Evolutionary conservation across 2,329 filamentous ascomycete genomes (phyloP).

Genomic region (Exophiala sp.): DNA sequence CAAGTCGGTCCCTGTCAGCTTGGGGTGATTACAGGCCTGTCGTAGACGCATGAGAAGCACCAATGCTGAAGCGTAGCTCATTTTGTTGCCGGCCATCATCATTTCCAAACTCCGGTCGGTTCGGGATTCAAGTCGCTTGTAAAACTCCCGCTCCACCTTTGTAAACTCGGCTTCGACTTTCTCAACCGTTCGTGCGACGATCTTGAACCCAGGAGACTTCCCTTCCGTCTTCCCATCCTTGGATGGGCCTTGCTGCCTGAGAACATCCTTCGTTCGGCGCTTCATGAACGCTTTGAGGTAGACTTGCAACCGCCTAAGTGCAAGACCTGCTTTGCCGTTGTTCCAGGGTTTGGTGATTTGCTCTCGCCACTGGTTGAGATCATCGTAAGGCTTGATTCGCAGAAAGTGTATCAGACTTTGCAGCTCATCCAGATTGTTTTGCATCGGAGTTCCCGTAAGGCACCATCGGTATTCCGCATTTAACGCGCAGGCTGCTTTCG

Average conservation of each 20-base stretch:
- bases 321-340: constrained; percentile 79
- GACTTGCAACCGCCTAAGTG: constrained; percentile 77
- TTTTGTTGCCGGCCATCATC: constrained; percentile 74
- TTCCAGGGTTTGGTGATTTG: constrained; percentile 87
- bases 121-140: constrained; percentile 72
- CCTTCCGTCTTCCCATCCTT: constrained; percentile 46
- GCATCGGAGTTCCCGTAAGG: constrained; percentile 91
- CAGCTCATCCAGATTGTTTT: constrained; percentile 94
- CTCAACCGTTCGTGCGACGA: constrained; percentile 84
- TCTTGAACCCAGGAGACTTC: constrained; percentile 68
- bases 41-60: constrained; percentile 83
- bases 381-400: constrained; percentile 83
- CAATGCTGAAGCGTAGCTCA: constrained; percentile 90
- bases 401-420: constrained; percentile 91
- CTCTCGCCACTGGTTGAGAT: constrained; percentile 80
- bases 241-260: constrained; percentile 80
- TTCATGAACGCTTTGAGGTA: constrained; percentile 95
- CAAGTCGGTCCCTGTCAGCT: constrained; percentile 77
- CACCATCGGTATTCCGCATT: constrained; percentile 90
- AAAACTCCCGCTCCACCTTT: constrained; percentile 74
- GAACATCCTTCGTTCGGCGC: constrained; percentile 92
- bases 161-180: constrained; percentile 73
- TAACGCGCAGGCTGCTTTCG: constrained; percentile 82
- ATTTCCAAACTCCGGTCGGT: constrained; percentile 80
- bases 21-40: constrained; percentile 91